Conservation (phyloP, 108 stramenopile species). For the Craspedostauros australis region DNA sequence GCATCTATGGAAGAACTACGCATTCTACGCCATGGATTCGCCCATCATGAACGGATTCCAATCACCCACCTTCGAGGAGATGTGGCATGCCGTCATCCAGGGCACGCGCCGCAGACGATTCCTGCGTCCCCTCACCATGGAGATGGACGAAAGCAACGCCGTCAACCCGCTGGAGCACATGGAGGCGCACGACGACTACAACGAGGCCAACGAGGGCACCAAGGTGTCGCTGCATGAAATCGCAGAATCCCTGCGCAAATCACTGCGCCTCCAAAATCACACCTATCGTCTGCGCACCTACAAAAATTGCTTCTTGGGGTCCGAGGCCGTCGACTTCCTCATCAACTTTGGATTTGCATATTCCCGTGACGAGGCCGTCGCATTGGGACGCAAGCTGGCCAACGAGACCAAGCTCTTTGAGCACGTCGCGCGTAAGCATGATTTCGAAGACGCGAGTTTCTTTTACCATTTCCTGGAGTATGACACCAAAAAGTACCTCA, state of each 20-base stretch:
- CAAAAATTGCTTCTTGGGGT: conserved; percentile 41
- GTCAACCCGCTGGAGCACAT: conserved; percentile 9
- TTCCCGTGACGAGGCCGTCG: conserved; percentile 47
- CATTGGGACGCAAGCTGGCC: conserved; percentile 45
- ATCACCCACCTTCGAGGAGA: conserved; percentile 36
- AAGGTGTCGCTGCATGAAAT: conserved; percentile 15
- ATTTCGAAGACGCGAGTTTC: conserved; percentile 44
- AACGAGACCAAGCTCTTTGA: conserved; percentile 38
- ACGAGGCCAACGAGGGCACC: background rate
- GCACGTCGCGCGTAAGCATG: conserved; percentile 28
- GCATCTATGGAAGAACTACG: conserved; percentile 35
- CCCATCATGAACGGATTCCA: conserved; percentile 28
- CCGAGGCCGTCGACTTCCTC: conserved; percentile 52
- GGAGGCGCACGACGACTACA: conserved; percentile 5
- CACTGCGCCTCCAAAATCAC: conserved; percentile 18
- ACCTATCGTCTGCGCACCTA: conserved; percentile 29
- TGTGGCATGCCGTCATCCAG: conserved; percentile 20
- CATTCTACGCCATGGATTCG: conserved; percentile 38
- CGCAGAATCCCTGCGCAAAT: conserved; percentile 20
- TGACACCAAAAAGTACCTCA: conserved; percentile 14
- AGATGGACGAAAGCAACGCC: conserved; percentile 8
- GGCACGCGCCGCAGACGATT: conserved; percentile 15
- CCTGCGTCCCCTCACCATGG: conserved; percentile 21
- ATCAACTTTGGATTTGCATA: conserved; percentile 38
- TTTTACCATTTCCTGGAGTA: conserved; percentile 50